Evolutionary conservation across 352 stramenopile genomes (phyloP).

Genomic region (Pythium phragmitis): DNA sequence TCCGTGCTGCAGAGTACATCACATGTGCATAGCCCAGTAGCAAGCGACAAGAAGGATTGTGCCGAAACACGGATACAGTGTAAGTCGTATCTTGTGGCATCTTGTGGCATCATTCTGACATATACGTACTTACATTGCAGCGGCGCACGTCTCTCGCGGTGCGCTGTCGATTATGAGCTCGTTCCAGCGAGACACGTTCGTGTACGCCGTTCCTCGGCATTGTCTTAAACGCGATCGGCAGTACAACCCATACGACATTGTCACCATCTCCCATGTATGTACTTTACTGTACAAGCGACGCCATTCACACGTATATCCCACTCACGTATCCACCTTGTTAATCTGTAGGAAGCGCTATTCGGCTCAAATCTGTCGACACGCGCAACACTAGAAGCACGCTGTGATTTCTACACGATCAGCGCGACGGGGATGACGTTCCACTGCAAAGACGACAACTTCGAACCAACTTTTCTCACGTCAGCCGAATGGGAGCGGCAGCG

Average conservation of each 20-base stretch:
- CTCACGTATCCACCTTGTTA: background rate
- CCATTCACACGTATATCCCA: background rate
- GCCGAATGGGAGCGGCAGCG: slow-evolving; percentile 56
- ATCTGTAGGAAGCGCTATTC: slow-evolving; percentile 24
- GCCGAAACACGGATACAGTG: background rate
- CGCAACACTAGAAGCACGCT: slow-evolving; percentile 21
- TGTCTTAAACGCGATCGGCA: slow-evolving; percentile 39
- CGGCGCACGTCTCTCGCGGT: slow-evolving; percentile 1
- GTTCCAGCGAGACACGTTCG: slow-evolving; percentile 50
- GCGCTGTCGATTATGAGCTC: slow-evolving; percentile 14
- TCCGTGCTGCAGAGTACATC: background rate
- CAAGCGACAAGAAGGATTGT: background rate
- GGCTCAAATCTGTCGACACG: slow-evolving; percentile 17
- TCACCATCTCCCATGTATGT: slow-evolving; percentile 55
- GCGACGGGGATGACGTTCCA: slow-evolving; percentile 59
- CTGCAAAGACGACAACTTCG: slow-evolving; percentile 43
- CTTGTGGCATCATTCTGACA: background rate
- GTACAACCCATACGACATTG: slow-evolving; percentile 74
- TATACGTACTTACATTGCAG: background rate
- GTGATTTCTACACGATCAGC: slow-evolving; percentile 76
- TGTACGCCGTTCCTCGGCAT: slow-evolving; percentile 63
- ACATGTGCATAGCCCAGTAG: background rate
- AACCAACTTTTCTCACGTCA: slow-evolving; percentile 41
- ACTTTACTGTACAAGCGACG: background rate
- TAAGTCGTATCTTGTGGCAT: background rate